Conservation (phyloP, 2,329 filamentous ascomycete genomes). For the Sordariomycetes sp. region DNA sequence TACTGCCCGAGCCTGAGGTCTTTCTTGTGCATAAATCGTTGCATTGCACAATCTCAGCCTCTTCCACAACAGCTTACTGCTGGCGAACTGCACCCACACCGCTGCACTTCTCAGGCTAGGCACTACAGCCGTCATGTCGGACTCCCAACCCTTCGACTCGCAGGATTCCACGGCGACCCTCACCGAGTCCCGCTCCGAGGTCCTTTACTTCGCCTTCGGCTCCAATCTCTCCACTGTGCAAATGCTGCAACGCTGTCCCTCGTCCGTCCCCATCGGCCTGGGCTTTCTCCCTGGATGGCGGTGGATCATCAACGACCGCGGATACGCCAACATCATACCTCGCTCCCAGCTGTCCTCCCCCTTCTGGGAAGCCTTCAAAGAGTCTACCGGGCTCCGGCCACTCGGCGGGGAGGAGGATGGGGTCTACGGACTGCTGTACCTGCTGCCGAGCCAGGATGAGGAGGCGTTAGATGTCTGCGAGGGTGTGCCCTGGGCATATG, state of each 20-base stretch:
- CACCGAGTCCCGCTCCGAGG: constrained; percentile 22
- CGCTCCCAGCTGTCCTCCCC: not conserved
- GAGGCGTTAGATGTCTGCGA: constrained; percentile 44
- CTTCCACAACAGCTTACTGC: no score
- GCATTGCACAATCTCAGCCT: no score
- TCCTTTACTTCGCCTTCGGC: constrained; percentile 62
- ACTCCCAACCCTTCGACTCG: constrained; percentile 22
- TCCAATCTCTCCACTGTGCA: constrained; percentile 59
- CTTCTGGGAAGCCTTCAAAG: not conserved
- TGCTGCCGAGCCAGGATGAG: constrained; percentile 40
- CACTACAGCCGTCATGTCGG: no score
- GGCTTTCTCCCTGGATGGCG: constrained; percentile 45
- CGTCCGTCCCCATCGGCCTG: constrained; percentile 44
- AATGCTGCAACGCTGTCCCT: constrained; percentile 55
- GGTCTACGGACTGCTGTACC: constrained; percentile 51
- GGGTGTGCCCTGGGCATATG: constrained; percentile 54
- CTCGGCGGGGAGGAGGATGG: constrained; percentile 12
- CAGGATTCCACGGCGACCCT: constrained; percentile 26
- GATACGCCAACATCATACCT: constrained; percentile 58
- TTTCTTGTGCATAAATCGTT: no score
- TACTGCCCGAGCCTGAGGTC: no score
- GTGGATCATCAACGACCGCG: constrained; percentile 59
- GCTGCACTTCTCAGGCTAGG: no score
- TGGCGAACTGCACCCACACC: no score
- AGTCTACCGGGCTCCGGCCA: not conserved